phyloP scores from a whole-genome alignment of 129 eudicot species.

The Helichrysum umbraculigerum region DNA sequence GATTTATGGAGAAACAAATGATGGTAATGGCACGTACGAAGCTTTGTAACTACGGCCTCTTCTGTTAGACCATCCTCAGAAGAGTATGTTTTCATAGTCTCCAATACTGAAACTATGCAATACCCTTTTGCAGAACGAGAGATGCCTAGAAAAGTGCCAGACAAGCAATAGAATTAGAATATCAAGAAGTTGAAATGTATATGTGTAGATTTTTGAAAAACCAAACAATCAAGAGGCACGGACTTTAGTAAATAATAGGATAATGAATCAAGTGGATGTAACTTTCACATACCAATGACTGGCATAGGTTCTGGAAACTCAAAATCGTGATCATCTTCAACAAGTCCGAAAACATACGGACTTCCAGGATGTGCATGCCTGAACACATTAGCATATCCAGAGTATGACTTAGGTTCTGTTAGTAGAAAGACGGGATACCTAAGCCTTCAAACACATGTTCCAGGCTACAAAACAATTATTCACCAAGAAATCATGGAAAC shows the following conservation, averaged over 20 bases:
- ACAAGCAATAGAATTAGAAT: neutral
- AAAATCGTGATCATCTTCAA: slow-evolving; percentile 78
- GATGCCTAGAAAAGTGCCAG: slow-evolving; percentile 46
- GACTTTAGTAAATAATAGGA: neutral
- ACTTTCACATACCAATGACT: slow-evolving; percentile 66
- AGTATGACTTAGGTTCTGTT: slow-evolving; percentile 2
- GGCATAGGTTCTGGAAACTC: slow-evolving; percentile 99
- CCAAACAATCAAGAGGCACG: neutral
- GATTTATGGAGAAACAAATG: slow-evolving; percentile 85
- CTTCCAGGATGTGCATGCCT: slow-evolving; percentile 99
- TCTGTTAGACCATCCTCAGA: slow-evolving; percentile 84
- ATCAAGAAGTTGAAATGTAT: neutral
- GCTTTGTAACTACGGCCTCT: slow-evolving; percentile 94
- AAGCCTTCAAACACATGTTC: neutral
- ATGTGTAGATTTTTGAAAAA: neutral
- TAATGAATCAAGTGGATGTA: slow-evolving; percentile 15
- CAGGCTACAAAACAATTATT: neutral
- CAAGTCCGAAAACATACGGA: slow-evolving; percentile 95
- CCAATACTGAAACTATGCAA: slow-evolving; percentile 74
- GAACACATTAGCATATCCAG: slow-evolving; percentile 20
- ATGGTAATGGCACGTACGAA: slow-evolving; percentile 90
- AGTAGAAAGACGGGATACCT: neutral
- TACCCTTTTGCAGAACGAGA: slow-evolving; percentile 97
- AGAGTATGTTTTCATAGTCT: slow-evolving; percentile 92
- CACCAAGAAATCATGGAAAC: too few relatives aligned